A percentile compares a stretch with the other conserved stretches of the same genome.
These are phyloP conservation scores for Fusarium sp. DNA, from an alignment of 2,329 filamentous ascomycete species.

Conservation along the genomic window DNA sequence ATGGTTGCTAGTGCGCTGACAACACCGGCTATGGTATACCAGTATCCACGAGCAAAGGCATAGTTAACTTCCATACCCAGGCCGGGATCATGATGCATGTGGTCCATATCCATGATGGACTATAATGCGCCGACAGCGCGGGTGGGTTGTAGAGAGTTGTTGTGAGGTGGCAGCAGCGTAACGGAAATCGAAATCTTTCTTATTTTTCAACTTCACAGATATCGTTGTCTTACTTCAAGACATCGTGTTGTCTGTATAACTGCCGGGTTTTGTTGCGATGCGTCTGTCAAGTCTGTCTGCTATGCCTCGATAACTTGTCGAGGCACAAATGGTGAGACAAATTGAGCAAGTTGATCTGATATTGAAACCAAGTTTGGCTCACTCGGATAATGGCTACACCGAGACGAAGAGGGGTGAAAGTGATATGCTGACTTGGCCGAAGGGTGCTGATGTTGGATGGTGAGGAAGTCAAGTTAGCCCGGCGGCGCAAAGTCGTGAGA, in stretches of 20 bases:
- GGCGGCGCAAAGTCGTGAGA: slow-evolving; percentile 1
- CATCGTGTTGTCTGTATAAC: background rate
- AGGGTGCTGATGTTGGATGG: slow-evolving; percentile 15
- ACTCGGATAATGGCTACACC: background rate
- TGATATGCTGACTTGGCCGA: background rate
- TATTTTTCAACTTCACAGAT: background rate
- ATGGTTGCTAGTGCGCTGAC: slow-evolving; percentile 58
- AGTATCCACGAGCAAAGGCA: slow-evolving; percentile 67
- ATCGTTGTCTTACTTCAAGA: background rate
- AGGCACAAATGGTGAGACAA: slow-evolving; percentile 10
- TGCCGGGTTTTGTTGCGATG: background rate
- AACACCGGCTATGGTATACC: slow-evolving; percentile 69
- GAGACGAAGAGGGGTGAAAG: background rate
- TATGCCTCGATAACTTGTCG: background rate
- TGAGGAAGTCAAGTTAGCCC: slow-evolving; percentile 16
- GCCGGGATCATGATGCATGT: slow-evolving; percentile 50
- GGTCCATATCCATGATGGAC: slow-evolving; percentile 53
- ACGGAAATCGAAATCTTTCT: background rate
- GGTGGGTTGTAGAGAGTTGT: background rate
- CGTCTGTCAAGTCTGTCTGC: background rate
- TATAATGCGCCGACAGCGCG: slow-evolving; percentile 7
- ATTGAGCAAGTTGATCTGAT: slow-evolving; percentile 41
- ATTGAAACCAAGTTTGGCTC: background rate
- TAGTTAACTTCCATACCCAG: slow-evolving; percentile 61
- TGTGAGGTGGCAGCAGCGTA: slow-evolving; percentile 9